Evolutionary conservation across 331 rosid genomes (phyloP), one percentile per base, ranked within the genome.

Genomic region (Arachis monticola): DNA sequence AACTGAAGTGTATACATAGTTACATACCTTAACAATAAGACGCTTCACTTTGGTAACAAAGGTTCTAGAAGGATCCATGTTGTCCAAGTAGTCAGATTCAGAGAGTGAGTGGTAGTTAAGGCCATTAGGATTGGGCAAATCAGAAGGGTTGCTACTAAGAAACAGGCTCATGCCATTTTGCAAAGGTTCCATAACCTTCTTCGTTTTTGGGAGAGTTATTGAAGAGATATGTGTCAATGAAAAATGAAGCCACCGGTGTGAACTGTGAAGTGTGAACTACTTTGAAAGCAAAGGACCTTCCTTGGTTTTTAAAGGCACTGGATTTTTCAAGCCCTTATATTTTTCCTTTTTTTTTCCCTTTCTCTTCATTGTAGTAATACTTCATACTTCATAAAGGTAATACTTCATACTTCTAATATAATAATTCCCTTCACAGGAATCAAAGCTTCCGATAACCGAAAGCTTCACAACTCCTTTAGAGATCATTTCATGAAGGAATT

Each of bases 61-160:
- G 3, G 8, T 60, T 6, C 87, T 10, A 14, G 87, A 83, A 57
- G 82, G 87, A 63, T 83, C 80, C 31, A 83, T 67, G 82, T 67
- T 55, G 10, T 40, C 60, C 11, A 35, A 72, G 45, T 60, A 55
- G 6, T 59, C 60, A 69, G 50, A 8, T 44, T 80, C 75, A 53
- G 73, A 30, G 31, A 70, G 79, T 5, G 65, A 73, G 62, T 35
- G 40, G 40, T 35, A 35, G 40, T 47, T 60, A 2, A 35, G 9
- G 2, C 87, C 87, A 70, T 83, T 83, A 4, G 57, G 3, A 44
- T 27, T 10, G 0, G 80, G 73, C 17, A 60, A 14, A 57, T 70
- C 76, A 13, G 58, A 0, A 2, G 70, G 14, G 76, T 62, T 83
- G 50, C 13, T 48, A 44, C 2, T 48, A 2, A 64, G 22, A 0